Base-by-base conservation (phyloP, 2,329 filamentous ascomycete genomes). In the Neocatenulostroma microsporum region DNA sequence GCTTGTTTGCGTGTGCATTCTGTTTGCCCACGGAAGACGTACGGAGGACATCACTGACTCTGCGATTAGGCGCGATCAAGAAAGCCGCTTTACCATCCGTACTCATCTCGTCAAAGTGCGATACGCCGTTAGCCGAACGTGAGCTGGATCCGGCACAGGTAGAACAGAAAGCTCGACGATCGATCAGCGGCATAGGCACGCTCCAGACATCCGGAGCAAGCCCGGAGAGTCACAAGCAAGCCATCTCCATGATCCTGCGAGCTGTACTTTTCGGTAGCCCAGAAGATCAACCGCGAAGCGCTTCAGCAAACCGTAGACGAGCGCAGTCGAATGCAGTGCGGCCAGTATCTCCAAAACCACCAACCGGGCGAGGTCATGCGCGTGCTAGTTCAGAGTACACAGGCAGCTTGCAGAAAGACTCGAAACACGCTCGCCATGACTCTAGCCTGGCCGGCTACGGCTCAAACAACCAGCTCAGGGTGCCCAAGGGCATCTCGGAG, bases 51-150 rank as follows among this genome's bases (percentile, higher is more conserved):
- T n/a, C n/a, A n/a, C n/a, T n/a, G n/a, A n/a, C n/a, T n/a, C n/a
- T 28, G 39, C 51, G 13, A 48, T 52, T 59, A 93, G 87, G 78
- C 64, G 80, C 81, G 27, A 70, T 94, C 34, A 74, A 78, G 40
- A 82, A 80, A 50, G 78, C 82, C 13, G 72, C 73, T 17, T 64
- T 94, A 25, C 86, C 88, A 7, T 82, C 82, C 36, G 73, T 89
- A 44, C 73, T 95, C 27, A 84, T 93, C 34, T 85, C 86, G 37
- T 89, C 81, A 60, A 95, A 95, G 69, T 94, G 85, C 67, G 89
- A 95, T 60, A 75, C 78, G 34, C 78, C 81, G 31, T 75, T 80
- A 44, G 72, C 75, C 40, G 68, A 77, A 41, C 79, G 82, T 54
- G 74, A 85, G 55, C 70, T 93, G 38, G 78, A 89, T 53, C 74